Percentiles rank a stretch among this genome's conserved stretches.
Conservation (phyloP, 225 moss, liverwort and hornwort species). For the Polytrichum commune region DNA sequence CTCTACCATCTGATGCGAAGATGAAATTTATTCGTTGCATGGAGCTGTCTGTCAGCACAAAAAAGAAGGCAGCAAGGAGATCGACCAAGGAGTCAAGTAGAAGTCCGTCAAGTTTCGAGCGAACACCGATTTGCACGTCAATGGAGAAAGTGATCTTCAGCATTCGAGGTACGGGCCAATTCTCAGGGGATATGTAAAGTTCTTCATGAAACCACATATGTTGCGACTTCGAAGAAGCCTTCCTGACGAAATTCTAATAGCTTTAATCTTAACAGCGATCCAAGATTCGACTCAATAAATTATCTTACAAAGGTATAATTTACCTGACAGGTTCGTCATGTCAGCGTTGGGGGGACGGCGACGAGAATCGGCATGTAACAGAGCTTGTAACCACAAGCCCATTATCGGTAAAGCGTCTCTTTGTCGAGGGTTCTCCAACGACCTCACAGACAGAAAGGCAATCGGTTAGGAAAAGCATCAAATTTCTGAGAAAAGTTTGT, state of each 20-base stretch:
- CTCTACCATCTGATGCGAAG: background rate
- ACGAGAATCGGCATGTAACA: background rate
- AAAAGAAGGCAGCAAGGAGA: background rate
- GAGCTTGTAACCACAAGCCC: background rate
- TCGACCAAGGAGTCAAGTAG: background rate
- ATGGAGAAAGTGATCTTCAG: background rate
- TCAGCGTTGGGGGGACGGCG: background rate
- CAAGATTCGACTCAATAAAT: no score
- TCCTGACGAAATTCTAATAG: no score
- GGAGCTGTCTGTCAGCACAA: slow-evolving; percentile 8
- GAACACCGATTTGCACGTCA: background rate
- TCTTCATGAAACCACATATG: no score
- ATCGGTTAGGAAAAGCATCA: background rate
- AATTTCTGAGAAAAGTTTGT: slow-evolving; percentile 14
- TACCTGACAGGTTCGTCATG: no score
- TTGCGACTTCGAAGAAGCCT: no score
- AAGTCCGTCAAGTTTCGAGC: background rate
- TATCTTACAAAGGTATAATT: no score
- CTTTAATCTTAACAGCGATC: no score
- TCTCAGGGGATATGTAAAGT: no score
- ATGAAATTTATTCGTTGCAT: background rate
- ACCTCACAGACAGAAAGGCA: slow-evolving; percentile 1
- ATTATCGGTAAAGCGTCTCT: background rate
- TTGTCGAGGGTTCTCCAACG: background rate
- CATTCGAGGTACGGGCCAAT: no score